Evolutionary conservation across 768 basidiomycete species (phyloP).

Genomic region (Lactifluus pinguis): DNA sequence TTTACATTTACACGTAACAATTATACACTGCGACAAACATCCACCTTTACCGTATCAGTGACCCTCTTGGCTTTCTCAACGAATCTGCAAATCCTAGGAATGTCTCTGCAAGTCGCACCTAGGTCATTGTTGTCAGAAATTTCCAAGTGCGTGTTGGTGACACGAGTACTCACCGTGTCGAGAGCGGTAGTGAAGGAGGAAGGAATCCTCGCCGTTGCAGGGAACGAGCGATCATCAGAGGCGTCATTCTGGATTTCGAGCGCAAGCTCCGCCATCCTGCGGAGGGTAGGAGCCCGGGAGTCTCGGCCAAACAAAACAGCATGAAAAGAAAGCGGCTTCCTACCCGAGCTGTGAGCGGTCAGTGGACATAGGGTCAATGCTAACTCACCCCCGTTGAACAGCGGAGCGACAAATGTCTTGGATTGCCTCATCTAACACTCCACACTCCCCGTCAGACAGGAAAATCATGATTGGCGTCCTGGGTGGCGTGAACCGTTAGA

Average conservation of each 20-base stretch:
- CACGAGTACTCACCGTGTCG: constrained; percentile 35
- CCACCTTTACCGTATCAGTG: constrained; percentile 30
- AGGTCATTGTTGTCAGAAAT: neutral
- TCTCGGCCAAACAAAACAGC: constrained; percentile 46
- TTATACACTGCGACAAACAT: no score
- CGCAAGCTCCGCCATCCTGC: constrained; percentile 47
- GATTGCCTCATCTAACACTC: constrained; percentile 29
- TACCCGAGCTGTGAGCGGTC: constrained; percentile 17
- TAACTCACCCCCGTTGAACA: constrained; percentile 34
- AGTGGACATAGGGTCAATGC: neutral
- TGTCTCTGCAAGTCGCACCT: constrained; percentile 49
- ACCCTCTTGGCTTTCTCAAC: constrained; percentile 45
- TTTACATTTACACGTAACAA: no score
- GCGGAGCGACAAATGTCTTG: constrained; percentile 36
- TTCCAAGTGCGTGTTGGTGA: neutral
- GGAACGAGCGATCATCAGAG: constrained; percentile 32
- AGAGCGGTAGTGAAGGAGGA: constrained; percentile 45
- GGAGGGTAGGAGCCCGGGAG: constrained; percentile 25
- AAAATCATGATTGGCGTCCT: constrained; percentile 45
- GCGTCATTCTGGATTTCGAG: constrained; percentile 36
- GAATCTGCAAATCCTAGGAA: constrained; percentile 53
- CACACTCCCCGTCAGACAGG: constrained; percentile 47
- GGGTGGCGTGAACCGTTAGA: neutral
- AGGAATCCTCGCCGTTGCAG: constrained; percentile 22
- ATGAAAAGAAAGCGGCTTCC: constrained; percentile 50